phyloP scores from a whole-genome alignment of 306 rosid species.

The Castanea sativa region DNA sequence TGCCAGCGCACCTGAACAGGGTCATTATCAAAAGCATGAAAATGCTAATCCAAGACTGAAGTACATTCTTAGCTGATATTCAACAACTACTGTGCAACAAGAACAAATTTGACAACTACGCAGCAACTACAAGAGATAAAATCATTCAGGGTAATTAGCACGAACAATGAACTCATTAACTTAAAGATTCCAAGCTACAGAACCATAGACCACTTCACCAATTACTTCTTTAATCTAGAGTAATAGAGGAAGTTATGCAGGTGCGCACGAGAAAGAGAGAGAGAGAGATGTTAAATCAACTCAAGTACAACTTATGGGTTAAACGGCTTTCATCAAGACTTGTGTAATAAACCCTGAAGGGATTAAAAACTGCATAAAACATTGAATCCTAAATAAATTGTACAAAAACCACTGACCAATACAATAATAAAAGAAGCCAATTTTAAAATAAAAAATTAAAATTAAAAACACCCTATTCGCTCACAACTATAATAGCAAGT shows the following conservation, averaged over 20 bases:
- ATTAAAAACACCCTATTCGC: not conserved
- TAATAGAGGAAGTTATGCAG: not conserved
- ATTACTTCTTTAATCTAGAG: not conserved
- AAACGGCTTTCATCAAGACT: not conserved
- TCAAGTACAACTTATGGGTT: not conserved
- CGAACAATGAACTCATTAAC: not conserved
- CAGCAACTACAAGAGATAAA: not conserved
- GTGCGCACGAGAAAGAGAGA: not conserved
- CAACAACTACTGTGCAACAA: not conserved
- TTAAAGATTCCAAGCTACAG: not conserved
- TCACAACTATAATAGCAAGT: not conserved
- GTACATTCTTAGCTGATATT: not conserved
- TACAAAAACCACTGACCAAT: no score
- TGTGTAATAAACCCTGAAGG: not conserved
- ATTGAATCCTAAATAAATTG: not conserved
- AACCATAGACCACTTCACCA: not conserved
- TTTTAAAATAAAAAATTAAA: not conserved
- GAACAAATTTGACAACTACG: no score
- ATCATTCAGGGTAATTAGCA: conserved; percentile 1
- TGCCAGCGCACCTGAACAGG: conserved; percentile 53
- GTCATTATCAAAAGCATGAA: conserved; percentile 21
- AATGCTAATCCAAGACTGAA: conserved; percentile 9
- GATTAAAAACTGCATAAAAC: not conserved
- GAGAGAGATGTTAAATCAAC: not conserved
- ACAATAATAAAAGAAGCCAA: not conserved